These are phyloP conservation scores for Corynespora cassiicola DNA, from an alignment of 2,329 filamentous ascomycete genomes.

Conservation along the genomic window DNA sequence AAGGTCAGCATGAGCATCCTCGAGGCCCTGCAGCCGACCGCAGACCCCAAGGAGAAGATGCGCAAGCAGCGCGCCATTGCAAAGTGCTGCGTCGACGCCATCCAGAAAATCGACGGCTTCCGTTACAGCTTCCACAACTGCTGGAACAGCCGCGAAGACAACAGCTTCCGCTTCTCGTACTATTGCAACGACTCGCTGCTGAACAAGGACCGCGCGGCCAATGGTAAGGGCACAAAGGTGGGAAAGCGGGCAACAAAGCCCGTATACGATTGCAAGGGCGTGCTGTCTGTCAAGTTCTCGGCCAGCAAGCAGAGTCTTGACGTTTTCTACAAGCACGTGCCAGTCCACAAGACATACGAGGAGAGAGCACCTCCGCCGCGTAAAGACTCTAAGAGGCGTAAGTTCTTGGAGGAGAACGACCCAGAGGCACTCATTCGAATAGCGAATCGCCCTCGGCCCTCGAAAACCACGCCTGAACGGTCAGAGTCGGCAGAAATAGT, in stretches of 20 bases:
- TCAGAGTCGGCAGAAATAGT: no score
- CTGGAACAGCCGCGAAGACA: slow-evolving; percentile 55
- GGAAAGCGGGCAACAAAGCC: slow-evolving; percentile 50
- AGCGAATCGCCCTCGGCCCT: slow-evolving; percentile 27
- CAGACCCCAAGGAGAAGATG: slow-evolving; percentile 49
- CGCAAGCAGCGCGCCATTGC: slow-evolving; percentile 55
- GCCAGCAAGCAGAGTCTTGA: slow-evolving; percentile 48
- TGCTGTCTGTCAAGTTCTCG: slow-evolving; percentile 57
- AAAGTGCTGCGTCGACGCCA: slow-evolving; percentile 51
- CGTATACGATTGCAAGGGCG: slow-evolving; percentile 57
- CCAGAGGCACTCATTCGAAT: slow-evolving; percentile 38
- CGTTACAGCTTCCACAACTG: slow-evolving; percentile 59
- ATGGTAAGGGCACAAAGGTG: slow-evolving; percentile 48
- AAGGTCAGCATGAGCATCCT: slow-evolving; percentile 41
- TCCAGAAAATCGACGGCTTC: slow-evolving; percentile 54
- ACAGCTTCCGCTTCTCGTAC: slow-evolving; percentile 55
- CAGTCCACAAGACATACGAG: slow-evolving; percentile 55
- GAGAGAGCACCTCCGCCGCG: slow-evolving; percentile 50
- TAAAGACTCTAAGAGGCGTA: slow-evolving; percentile 47
- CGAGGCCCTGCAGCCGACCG: slow-evolving; percentile 41
- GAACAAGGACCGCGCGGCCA: slow-evolving; percentile 58
- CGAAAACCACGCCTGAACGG: slow-evolving; percentile 16
- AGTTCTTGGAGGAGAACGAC: slow-evolving; percentile 41
- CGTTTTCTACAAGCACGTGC: slow-evolving; percentile 55
- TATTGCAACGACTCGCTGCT: slow-evolving; percentile 59